A percentile compares a stretch with the other conserved stretches of the same genome.
Evolutionary conservation across 495 filamentous ascomycete genomes (phyloP).

Genomic region (Articulospora tetracladia): DNA sequence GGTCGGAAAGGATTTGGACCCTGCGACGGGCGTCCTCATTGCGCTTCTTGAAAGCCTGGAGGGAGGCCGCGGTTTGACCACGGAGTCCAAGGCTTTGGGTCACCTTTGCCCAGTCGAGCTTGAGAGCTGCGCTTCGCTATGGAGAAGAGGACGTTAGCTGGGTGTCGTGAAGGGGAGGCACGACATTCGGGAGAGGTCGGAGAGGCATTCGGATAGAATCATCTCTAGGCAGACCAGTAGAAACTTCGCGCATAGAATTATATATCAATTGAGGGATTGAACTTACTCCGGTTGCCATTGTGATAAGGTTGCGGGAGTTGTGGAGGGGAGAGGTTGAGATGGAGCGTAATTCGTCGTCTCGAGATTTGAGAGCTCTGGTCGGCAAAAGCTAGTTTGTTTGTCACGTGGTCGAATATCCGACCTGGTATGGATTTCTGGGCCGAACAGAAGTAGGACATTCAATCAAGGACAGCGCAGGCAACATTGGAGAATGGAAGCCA

Average conservation of each 20-base stretch:
- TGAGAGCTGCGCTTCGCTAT: constrained; percentile 96
- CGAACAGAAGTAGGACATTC: too few relatives aligned
- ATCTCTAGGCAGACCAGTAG: background rate
- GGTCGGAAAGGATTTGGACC: constrained; percentile 71
- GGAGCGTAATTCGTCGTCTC: too few relatives aligned
- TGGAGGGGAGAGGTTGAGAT: constrained; percentile 35
- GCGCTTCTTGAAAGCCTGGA: constrained; percentile 97
- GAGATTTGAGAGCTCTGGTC: background rate
- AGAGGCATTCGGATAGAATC: background rate
- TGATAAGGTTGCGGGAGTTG: constrained; percentile 45
- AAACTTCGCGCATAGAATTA: background rate
- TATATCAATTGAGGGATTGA: constrained; percentile 24
- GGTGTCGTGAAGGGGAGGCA: background rate
- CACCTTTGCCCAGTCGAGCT: constrained; percentile 97
- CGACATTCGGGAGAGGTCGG: constrained; percentile 3
- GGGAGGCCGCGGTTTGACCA: constrained; percentile 84
- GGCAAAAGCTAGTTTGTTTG: constrained; percentile 4
- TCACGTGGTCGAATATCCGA: constrained; percentile 22
- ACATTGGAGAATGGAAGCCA: too few relatives aligned
- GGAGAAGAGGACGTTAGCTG: constrained; percentile 20
- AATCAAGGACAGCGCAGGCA: background rate
- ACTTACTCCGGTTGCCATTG: constrained; percentile 90
- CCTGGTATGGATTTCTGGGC: too few relatives aligned
- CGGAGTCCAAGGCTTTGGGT: constrained; percentile 89
- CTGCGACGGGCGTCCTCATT: constrained; percentile 98